A percentile compares a stretch with the other conserved stretches of the same genome.
Conservation (phyloP, 2,329 filamentous ascomycete species). For the Tothia fuscella region DNA sequence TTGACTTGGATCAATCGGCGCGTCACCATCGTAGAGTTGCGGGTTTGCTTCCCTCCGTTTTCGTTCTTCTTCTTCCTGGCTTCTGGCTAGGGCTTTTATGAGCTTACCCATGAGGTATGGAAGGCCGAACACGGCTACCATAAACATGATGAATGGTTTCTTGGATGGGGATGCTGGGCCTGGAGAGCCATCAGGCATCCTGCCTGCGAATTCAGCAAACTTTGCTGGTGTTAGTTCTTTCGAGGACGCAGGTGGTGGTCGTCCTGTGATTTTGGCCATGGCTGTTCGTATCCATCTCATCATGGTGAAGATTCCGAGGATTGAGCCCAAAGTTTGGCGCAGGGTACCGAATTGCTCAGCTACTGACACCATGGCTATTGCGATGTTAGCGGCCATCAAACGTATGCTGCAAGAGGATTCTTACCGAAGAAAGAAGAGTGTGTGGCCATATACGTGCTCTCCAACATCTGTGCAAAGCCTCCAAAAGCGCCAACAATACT, state of each 20-base stretch:
- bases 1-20: slow-evolving; percentile 68
- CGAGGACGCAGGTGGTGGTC: slow-evolving; percentile 77
- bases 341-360: slow-evolving; percentile 94
- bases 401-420: slow-evolving; percentile 7
- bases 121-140: slow-evolving; percentile 85
- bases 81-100: slow-evolving; percentile 71
- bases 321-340: slow-evolving; percentile 82
- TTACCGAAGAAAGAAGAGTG: slow-evolving; percentile 96
- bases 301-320: slow-evolving; percentile 88
- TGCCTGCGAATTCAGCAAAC: slow-evolving; percentile 80
- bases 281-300: slow-evolving; percentile 90
- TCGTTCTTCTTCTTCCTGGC: slow-evolving; percentile 72
- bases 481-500: slow-evolving; percentile 94
- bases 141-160: slow-evolving; percentile 93
- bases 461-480: slow-evolving; percentile 96
- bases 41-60: slow-evolving; percentile 41
- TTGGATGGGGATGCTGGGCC: slow-evolving; percentile 60
- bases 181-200: slow-evolving; percentile 53
- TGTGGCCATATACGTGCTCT: slow-evolving; percentile 99
- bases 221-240: slow-evolving; percentile 78
- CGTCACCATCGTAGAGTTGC: slow-evolving; percentile 30
- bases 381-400: not conserved
- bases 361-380: slow-evolving; percentile 80
- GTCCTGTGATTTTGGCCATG: slow-evolving; percentile 84
- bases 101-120: slow-evolving; percentile 96